These are phyloP conservation scores for Cordyceps farinosa DNA, from an alignment of 2,329 filamentous ascomycete species.

Conservation along the genomic window DNA sequence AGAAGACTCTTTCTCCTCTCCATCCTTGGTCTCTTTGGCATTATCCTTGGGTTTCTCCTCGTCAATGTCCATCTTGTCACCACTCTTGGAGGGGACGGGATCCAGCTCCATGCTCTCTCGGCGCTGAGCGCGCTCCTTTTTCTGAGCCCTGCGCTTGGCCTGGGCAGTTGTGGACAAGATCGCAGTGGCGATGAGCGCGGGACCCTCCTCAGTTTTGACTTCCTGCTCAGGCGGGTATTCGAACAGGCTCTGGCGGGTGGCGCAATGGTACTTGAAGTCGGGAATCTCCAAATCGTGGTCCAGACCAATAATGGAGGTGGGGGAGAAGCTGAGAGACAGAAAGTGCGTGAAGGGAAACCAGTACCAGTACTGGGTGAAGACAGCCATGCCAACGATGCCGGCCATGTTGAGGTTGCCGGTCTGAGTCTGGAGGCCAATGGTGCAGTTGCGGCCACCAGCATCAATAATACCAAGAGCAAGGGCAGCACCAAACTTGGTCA, in stretches of 20 bases:
- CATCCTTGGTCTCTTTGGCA: conserved; percentile 59
- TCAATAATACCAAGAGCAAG: conserved; percentile 96
- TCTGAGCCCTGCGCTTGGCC: conserved; percentile 89
- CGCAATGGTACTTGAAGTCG: conserved; percentile 92
- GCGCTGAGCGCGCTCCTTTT: conserved; percentile 86
- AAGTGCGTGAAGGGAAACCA: conserved; percentile 99
- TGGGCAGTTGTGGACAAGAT: conserved; percentile 95
- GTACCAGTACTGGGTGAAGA: conserved; percentile 99
- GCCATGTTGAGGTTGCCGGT: conserved; percentile 99
- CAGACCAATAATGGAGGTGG: conserved; percentile 90
- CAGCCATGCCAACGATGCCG: conserved; percentile 93
- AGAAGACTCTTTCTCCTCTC: conserved; percentile 51
- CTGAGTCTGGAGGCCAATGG: conserved; percentile 94
- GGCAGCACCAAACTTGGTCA: conserved; percentile 97
- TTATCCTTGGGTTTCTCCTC: conserved; percentile 57
- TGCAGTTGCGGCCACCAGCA: conserved; percentile 96
- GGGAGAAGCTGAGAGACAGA: conserved; percentile 91
- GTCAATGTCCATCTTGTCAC: conserved; percentile 87
- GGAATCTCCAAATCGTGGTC: conserved; percentile 93
- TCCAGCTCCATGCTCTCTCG: conserved; percentile 96
- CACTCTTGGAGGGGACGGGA: conserved; percentile 57
- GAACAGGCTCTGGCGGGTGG: conserved; percentile 90
- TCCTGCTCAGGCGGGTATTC: conserved; percentile 98
- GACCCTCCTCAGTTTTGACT: conserved; percentile 89
- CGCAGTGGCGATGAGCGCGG: conserved; percentile 90